phyloP scores from a whole-genome alignment of 805 yeast genomes.

The Candida pseudofarinosa region DNA sequence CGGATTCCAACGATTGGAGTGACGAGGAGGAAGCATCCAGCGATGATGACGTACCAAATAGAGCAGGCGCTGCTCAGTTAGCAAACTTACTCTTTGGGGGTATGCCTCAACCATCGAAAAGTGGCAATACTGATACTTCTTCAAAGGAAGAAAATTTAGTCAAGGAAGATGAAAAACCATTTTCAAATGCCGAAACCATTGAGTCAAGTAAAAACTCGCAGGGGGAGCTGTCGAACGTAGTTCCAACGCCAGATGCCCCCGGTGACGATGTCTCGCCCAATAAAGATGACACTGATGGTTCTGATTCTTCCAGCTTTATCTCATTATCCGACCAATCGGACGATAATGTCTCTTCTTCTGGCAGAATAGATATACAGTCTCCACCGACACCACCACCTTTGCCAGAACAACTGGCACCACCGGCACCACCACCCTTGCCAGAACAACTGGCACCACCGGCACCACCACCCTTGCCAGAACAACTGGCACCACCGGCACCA shows the following conservation, averaged over 20 bases:
- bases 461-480: conserved; percentile 9
- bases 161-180: not conserved
- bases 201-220: not conserved
- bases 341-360: not conserved
- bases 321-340: not conserved
- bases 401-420: not conserved
- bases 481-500: conserved; percentile 10
- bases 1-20: conserved; percentile 45
- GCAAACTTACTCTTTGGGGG: conserved; percentile 54
- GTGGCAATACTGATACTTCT: conserved; percentile 11
- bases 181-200: not conserved
- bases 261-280: not conserved
- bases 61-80: conserved; percentile 53
- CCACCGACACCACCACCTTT: not conserved
- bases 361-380: not conserved
- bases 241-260: not conserved
- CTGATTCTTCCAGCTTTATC: not conserved
- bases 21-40: conserved; percentile 39
- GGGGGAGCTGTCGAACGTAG: not conserved
- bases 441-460: conserved; percentile 1
- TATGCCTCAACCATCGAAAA: conserved; percentile 34
- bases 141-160: conserved; percentile 6
- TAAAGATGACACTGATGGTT: not conserved
- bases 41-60: conserved; percentile 46
- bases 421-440: conserved; percentile 2